Percentiles rank a stretch among this genome's conserved stretches.
These are phyloP conservation scores for Achlya hypogyna DNA, from an alignment of 352 stramenopile species.

Conservation along the genomic window DNA sequence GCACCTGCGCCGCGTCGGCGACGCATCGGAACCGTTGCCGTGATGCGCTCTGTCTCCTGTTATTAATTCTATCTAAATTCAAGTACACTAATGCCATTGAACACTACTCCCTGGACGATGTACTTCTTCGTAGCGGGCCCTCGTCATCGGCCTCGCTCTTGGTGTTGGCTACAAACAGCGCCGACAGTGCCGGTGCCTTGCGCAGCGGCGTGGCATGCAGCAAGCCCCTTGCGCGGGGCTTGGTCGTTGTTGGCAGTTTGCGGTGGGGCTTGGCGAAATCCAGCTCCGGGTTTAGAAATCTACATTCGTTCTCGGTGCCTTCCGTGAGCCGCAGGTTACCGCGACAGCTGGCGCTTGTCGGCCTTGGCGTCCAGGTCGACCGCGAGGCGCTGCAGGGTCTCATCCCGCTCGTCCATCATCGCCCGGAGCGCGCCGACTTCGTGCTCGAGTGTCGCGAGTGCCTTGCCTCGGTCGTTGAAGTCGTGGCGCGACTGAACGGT, in stretches of 20 bases:
- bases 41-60: conserved; percentile 23
- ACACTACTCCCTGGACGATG: not conserved
- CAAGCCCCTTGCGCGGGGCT: not conserved
- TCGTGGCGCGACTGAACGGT: conserved; percentile 1
- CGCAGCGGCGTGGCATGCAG: not conserved
- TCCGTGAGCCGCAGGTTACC: not conserved
- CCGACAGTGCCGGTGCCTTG: conserved; percentile 7
- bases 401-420: not conserved
- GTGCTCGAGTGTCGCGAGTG: not conserved
- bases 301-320: not conserved
- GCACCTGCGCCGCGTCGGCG: conserved; percentile 88
- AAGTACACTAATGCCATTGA: not conserved
- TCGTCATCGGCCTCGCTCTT: not conserved
- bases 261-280: not conserved
- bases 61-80: not conserved
- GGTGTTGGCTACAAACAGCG: conserved; percentile 10
- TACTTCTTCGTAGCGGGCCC: not conserved
- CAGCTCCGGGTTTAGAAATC: not conserved
- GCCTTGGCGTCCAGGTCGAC: conserved; percentile 2
- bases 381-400: not conserved
- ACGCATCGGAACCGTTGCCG: conserved; percentile 80
- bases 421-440: not conserved
- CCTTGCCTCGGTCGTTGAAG: conserved; percentile 12
- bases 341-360: not conserved
- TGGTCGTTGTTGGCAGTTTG: not conserved